phyloP scores from a whole-genome alignment of 1,139 yeast species.

The Eremothecium sinecaudum region DNA sequence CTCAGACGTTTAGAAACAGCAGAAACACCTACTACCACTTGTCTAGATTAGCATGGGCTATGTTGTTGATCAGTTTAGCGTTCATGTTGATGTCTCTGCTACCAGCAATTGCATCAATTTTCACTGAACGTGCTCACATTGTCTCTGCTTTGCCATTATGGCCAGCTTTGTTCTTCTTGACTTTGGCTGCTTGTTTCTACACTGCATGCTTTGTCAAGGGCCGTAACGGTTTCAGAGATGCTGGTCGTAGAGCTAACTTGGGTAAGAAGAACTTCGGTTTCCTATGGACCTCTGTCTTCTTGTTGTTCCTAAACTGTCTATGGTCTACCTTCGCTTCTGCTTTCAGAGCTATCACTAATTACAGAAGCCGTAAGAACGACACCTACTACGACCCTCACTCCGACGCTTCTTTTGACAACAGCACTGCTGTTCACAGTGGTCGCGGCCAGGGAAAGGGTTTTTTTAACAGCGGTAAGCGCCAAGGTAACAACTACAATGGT shows the following conservation, averaged over 20 bases:
- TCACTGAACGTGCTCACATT: constrained; percentile 9
- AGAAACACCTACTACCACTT: constrained; percentile 50
- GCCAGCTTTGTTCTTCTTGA: constrained; percentile 44
- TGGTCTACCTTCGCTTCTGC: constrained; percentile 16
- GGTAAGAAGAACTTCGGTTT: constrained; percentile 56
- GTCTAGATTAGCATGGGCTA: constrained; percentile 61
- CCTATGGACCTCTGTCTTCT: constrained; percentile 52
- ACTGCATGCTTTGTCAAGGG: constrained; percentile 64
- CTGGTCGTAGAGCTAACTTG: constrained; percentile 40
- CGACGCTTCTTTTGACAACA: constrained; percentile 5
- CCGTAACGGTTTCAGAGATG: constrained; percentile 42
- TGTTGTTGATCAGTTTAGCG: constrained; percentile 49
- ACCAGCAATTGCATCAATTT: constrained; percentile 30
- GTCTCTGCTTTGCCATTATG: constrained; percentile 17
- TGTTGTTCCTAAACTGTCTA: constrained; percentile 34
- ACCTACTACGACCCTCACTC: constrained; percentile 5
- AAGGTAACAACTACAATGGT: constrained; percentile 1
- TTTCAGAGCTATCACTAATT: constrained; percentile 3
- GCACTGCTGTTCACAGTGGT: constrained; percentile 6
- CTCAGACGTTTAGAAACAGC: constrained; percentile 40
- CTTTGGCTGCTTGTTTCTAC: constrained; percentile 49
- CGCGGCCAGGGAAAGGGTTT: not conserved
- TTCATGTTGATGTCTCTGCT: constrained; percentile 46
- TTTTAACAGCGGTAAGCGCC: not conserved
- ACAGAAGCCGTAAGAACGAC: constrained; percentile 3